Evolutionary conservation across 768 basidiomycete species (phyloP), one percentile per base, ranked within the genome.

Genomic region (Artomyces pyxidatus): DNA sequence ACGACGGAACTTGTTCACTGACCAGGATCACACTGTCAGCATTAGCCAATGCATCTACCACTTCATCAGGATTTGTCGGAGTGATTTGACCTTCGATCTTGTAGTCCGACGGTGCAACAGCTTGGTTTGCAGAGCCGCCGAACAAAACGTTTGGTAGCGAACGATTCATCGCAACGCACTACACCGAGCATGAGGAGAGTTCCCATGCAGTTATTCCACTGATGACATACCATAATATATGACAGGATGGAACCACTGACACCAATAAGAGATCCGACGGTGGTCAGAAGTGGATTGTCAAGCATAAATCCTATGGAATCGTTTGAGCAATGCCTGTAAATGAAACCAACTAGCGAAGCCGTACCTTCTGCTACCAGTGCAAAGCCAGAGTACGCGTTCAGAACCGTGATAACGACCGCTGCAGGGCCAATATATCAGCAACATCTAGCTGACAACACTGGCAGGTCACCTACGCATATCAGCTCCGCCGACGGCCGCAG

Each of bases 161-260:
- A 35, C 90, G 77, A 67, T 93, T 93, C 90, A 93, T 93, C 14
- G 90, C 89, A 49, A 90, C 83, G 60, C 90, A 93, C 90, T 92
- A 40, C 44, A 37, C 45, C n/a, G n/a, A n/a, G n/a, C n/a, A n/a
- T n/a, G n/a, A n/a, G n/a, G n/a, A n/a, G n/a, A n/a, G n/a, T n/a
- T n/a, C n/a, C n/a, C n/a, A n/a, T n/a, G n/a, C n/a, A n/a, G n/a
- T n/a, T n/a, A n/a, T n/a, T n/a, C n/a, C n/a, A n/a, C n/a, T n/a
- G n/a, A n/a, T 29, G 23, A 51, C 76, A 55, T 57, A 88, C 90
- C 90, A 92, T 93, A 61, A 93, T 91, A 58, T 93, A 92, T 10
- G 88, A 90, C 42, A 93, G 75, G 60, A 93, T 93, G 12, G 87
- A 89, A 42, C 90, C 90, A 65, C 85, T 88, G 61, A 92, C 90